Evolutionary conservation across 2,329 filamentous ascomycete species (phyloP).

Genomic region (Elsinoe perseae): DNA sequence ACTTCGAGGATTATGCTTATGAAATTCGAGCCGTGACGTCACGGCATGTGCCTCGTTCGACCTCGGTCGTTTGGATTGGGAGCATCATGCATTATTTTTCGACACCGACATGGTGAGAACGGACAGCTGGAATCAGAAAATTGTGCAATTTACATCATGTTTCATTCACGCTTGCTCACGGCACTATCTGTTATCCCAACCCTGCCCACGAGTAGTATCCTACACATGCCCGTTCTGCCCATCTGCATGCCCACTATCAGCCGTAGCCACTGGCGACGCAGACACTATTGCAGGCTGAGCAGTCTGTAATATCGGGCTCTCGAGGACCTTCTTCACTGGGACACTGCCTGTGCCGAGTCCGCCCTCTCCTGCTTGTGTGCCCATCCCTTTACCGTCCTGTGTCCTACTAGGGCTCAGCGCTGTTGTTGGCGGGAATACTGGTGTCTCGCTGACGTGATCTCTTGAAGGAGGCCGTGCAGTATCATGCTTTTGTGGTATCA

Average conservation of each 20-base stretch:
- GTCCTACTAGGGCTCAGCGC: conserved; percentile 24
- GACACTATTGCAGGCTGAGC: not conserved
- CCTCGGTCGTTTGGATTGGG: not conserved
- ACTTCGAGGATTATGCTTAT: not conserved
- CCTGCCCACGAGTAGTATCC: not conserved
- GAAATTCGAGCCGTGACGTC: not conserved
- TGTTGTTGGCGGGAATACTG: conserved; percentile 23
- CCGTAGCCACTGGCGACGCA: not conserved
- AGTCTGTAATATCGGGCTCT: not conserved
- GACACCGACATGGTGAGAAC: not conserved
- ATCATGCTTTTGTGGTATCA: conserved; percentile 18
- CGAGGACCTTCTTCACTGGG: conserved; percentile 26
- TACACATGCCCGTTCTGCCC: not conserved
- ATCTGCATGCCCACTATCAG: not conserved
- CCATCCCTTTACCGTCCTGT: conserved; percentile 13
- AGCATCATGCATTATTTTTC: not conserved
- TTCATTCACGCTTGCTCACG: not conserved
- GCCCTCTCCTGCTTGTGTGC: conserved; percentile 21
- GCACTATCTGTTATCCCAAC: not conserved
- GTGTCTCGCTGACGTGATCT: conserved; percentile 20
- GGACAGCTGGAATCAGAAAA: not conserved
- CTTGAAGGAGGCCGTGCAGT: conserved; percentile 11
- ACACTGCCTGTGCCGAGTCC: conserved; percentile 22
- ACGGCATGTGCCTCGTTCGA: not conserved
- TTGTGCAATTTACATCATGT: not conserved